Conservation (phyloP, 2,329 filamentous ascomycete species). For the Sclerotinia nivalis region DNA sequence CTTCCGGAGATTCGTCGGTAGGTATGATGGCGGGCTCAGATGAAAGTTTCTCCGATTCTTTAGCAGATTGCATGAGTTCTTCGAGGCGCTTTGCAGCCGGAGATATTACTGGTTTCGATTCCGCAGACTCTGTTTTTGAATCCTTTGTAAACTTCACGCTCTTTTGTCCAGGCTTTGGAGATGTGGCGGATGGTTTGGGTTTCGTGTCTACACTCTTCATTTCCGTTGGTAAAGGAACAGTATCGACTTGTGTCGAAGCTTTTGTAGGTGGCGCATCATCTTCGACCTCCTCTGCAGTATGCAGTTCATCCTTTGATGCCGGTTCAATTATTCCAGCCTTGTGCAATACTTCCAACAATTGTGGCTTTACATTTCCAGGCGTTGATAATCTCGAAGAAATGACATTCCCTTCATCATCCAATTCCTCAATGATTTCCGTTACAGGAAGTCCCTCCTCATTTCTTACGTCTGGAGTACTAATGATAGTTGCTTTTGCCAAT, state of each 20-base stretch:
- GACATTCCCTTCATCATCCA: conserved; percentile 88
- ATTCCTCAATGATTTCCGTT: conserved; percentile 87
- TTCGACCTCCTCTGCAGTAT: conserved; percentile 21
- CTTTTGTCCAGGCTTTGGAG: conserved; percentile 49
- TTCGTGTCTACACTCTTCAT: neutral
- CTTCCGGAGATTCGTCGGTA: conserved; percentile 74
- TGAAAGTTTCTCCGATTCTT: conserved; percentile 50
- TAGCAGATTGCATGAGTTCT: conserved; percentile 58
- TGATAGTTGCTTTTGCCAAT: conserved; percentile 61
- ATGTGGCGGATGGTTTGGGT: conserved; percentile 6
- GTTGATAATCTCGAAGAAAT: conserved; percentile 65
- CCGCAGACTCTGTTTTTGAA: conserved; percentile 48
- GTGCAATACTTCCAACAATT: conserved; percentile 70
- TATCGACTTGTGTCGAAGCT: conserved; percentile 22
- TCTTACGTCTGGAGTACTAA: conserved; percentile 59
- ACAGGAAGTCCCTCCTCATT: conserved; percentile 74
- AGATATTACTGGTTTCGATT: conserved; percentile 35
- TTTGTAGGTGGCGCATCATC: conserved; percentile 21
- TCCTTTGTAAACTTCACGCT: conserved; percentile 64
- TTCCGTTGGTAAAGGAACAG: neutral
- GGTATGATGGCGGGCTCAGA: conserved; percentile 59
- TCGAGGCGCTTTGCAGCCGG: conserved; percentile 47
- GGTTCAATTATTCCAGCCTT: conserved; percentile 65
- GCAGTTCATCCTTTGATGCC: conserved; percentile 10
- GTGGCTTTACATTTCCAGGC: conserved; percentile 66